Evolutionary conservation across 2,329 filamentous ascomycete genomes (phyloP).

Genomic region (Aspergillus texensis): DNA sequence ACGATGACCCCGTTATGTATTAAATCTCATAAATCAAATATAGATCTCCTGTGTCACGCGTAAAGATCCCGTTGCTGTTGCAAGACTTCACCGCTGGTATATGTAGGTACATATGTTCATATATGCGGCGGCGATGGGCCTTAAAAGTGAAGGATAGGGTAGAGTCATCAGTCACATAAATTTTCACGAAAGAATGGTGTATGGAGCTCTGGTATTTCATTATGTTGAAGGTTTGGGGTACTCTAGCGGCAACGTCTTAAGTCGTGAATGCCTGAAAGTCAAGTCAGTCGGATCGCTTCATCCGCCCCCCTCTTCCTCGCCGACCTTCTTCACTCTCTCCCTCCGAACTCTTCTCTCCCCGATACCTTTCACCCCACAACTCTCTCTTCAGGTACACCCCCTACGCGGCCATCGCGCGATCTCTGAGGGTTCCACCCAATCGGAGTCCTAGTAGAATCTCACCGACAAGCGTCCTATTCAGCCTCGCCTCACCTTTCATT

Average conservation of each 20-base stretch:
- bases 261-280: background rate
- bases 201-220: background rate
- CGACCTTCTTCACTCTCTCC: slow-evolving; percentile 5
- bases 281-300: slow-evolving; percentile 12
- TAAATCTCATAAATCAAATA: background rate
- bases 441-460: background rate
- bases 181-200: background rate
- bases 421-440: background rate
- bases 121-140: too few relatives aligned
- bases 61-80: background rate
- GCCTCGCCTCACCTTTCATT: slow-evolving; percentile 5
- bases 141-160: background rate
- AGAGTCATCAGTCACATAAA: too few relatives aligned
- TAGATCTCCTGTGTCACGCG: background rate
- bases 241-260: background rate
- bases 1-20: slow-evolving; percentile 7
- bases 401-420: background rate
- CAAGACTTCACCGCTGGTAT: background rate
- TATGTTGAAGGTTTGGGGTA: background rate
- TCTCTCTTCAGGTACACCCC: background rate
- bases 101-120: background rate
- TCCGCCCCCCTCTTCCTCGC: slow-evolving; percentile 5
- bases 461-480: slow-evolving; percentile 2
- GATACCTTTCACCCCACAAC: background rate
- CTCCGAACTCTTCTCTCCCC: background rate